A percentile compares a stretch with the other conserved stretches of the same genome.
Evolutionary conservation across 2,329 filamentous ascomycete genomes (phyloP).

Genomic region (Emericellopsis cladophorae): DNA sequence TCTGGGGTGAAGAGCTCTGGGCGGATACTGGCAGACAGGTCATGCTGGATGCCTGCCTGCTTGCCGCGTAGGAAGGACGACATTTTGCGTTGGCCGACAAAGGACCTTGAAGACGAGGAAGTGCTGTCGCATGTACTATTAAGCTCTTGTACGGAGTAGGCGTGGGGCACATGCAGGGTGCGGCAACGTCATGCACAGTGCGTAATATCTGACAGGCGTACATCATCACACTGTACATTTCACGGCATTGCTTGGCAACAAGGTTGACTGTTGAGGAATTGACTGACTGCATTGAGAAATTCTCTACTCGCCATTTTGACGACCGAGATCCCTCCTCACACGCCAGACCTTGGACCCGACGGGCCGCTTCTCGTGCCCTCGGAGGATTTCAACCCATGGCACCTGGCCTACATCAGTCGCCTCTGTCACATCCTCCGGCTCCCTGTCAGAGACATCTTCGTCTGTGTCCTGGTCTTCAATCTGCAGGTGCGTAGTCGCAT

Average conservation of each 20-base stretch:
- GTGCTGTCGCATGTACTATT: background rate
- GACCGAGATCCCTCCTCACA: constrained; percentile 49
- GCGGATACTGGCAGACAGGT: constrained; percentile 71
- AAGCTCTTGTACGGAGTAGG: background rate
- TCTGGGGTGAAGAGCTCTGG: constrained; percentile 72
- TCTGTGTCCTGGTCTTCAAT: constrained; percentile 20
- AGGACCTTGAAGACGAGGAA: background rate
- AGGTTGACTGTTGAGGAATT: no score
- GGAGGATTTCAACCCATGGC: constrained; percentile 48
- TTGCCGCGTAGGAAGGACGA: constrained; percentile 81
- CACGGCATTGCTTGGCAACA: background rate
- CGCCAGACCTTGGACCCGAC: constrained; percentile 50
- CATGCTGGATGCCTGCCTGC: constrained; percentile 84
- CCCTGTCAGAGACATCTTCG: constrained; percentile 16
- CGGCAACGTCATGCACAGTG: constrained; percentile 3
- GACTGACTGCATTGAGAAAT: no score
- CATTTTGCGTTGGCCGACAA: constrained; percentile 42
- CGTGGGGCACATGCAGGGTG: background rate
- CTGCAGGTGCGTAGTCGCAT: constrained; percentile 16
- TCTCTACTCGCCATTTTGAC: constrained; percentile 4
- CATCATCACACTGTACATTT: background rate
- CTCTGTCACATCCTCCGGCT: constrained; percentile 11
- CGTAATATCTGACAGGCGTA: no score
- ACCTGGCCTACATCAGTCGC: constrained; percentile 16
- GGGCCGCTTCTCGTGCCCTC: constrained; percentile 40